Evolutionary conservation across 2,329 filamentous ascomycete species (phyloP).

Genomic region (Cladophialophora carrionii): DNA sequence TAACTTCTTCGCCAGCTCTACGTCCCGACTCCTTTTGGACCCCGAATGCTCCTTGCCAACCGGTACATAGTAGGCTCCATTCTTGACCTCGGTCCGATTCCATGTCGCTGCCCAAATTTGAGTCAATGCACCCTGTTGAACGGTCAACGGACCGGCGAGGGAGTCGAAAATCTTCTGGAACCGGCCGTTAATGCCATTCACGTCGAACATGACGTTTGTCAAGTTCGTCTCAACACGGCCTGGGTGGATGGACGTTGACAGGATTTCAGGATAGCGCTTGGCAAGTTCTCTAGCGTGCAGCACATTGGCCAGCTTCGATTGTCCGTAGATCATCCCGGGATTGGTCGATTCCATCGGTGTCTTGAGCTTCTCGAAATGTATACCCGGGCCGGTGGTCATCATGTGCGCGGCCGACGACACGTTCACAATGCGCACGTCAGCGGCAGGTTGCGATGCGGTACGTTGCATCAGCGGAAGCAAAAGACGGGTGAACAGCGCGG

Average conservation of each 20-base stretch:
- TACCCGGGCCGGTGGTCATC: constrained; percentile 40
- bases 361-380: constrained; percentile 44
- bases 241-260: constrained; percentile 52
- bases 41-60: constrained; percentile 40
- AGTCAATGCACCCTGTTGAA: constrained; percentile 47
- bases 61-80: constrained; percentile 50
- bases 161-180: constrained; percentile 16
- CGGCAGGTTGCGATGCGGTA: constrained; percentile 47
- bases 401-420: constrained; percentile 43
- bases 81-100: constrained; percentile 40
- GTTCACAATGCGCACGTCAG: constrained; percentile 53
- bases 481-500: constrained; percentile 53
- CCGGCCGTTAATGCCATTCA: constrained; percentile 5
- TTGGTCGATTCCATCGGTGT: constrained; percentile 35
- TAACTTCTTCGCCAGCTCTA: constrained; percentile 41
- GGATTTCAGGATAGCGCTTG: constrained; percentile 51
- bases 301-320: constrained; percentile 57
- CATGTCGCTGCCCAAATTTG: constrained; percentile 50
- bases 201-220: constrained; percentile 24
- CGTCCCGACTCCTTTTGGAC: constrained; percentile 36
- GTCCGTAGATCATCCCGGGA: constrained; percentile 51
- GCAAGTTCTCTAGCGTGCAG: constrained; percentile 52
- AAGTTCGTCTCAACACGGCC: constrained; percentile 55
- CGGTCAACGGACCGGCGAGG: constrained; percentile 23
- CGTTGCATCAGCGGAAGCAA: constrained; percentile 50